These are phyloP conservation scores for Trichothecium sympodiale DNA, from an alignment of 2,329 filamentous ascomycete genomes.

Conservation along the genomic window DNA sequence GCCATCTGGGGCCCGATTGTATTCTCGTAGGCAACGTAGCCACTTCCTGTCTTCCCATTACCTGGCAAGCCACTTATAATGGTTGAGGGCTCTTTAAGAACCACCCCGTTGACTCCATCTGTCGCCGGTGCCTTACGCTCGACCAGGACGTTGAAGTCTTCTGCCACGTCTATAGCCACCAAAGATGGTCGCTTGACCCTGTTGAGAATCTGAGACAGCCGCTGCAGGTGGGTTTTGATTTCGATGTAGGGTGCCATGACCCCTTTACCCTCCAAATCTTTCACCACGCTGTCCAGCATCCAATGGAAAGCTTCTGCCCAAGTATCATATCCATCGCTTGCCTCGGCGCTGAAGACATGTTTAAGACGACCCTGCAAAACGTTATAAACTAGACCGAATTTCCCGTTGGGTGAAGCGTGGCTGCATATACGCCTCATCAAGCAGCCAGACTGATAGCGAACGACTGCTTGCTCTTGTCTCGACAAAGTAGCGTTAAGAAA, in stretches of 20 bases:
- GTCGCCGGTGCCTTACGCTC: neutral
- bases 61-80: no score
- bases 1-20: neutral
- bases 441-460: conserved; percentile 36
- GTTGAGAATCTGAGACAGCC: conserved; percentile 38
- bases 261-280: conserved; percentile 49
- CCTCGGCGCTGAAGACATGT: neutral
- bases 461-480: conserved; percentile 18
- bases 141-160: conserved; percentile 39
- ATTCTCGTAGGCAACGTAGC: no score
- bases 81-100: no score
- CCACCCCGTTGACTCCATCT: neutral
- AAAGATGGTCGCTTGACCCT: conserved; percentile 39
- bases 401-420: conserved; percentile 31
- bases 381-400: conserved; percentile 30
- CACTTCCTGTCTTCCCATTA: no score
- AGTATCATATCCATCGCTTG: neutral
- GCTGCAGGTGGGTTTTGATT: conserved; percentile 40
- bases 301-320: conserved; percentile 48
- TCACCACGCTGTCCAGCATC: conserved; percentile 42
- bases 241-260: conserved; percentile 45
- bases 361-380: conserved; percentile 13
- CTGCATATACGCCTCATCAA: conserved; percentile 32
- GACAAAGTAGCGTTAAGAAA: conserved; percentile 21
- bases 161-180: conserved; percentile 41